Evolutionary conservation across 768 basidiomycete species (phyloP).

Genomic region (Clathrus columnatus): DNA sequence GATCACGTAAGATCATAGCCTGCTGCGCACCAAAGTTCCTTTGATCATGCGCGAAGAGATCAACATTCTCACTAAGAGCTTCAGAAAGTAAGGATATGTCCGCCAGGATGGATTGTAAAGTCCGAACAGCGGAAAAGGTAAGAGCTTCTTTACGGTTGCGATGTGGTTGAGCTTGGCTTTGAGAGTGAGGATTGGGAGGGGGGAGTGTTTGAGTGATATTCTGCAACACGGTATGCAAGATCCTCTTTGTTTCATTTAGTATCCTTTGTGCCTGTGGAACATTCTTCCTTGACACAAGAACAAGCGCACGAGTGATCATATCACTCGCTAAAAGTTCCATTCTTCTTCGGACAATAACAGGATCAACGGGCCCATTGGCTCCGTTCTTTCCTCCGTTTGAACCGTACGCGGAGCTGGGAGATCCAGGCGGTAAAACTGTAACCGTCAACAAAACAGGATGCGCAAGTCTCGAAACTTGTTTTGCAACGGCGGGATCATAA

Average conservation of each 20-base stretch:
- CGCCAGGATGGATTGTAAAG: conserved; percentile 75
- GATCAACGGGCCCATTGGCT: conserved; percentile 50
- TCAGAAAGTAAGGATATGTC: conserved; percentile 84
- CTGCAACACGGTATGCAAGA: conserved; percentile 84
- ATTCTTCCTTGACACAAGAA: conserved; percentile 87
- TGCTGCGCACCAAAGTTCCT: conserved; percentile 97
- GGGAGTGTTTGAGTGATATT: conserved; percentile 69
- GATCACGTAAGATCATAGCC: conserved; percentile 94
- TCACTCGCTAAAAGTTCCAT: conserved; percentile 97
- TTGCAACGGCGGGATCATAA: conserved; percentile 80
- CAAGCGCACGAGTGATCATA: conserved; percentile 92
- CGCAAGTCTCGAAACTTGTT: conserved; percentile 80
- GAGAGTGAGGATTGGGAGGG: conserved; percentile 36
- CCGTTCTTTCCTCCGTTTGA: background rate
- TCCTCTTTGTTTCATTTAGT: conserved; percentile 83
- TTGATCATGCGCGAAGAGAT: conserved; percentile 87
- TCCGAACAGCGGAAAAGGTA: conserved; percentile 62
- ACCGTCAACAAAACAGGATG: conserved; percentile 93
- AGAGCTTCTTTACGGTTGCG: conserved; percentile 75
- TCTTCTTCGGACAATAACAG: conserved; percentile 82
- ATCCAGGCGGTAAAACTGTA: conserved; percentile 62
- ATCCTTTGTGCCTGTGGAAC: conserved; percentile 86
- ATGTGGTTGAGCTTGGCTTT: conserved; percentile 31
- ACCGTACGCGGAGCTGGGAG: conserved; percentile 25
- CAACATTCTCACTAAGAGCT: conserved; percentile 84